Conservation (phyloP, 352 stramenopile genomes). For the Globisporangium cystogenes region DNA sequence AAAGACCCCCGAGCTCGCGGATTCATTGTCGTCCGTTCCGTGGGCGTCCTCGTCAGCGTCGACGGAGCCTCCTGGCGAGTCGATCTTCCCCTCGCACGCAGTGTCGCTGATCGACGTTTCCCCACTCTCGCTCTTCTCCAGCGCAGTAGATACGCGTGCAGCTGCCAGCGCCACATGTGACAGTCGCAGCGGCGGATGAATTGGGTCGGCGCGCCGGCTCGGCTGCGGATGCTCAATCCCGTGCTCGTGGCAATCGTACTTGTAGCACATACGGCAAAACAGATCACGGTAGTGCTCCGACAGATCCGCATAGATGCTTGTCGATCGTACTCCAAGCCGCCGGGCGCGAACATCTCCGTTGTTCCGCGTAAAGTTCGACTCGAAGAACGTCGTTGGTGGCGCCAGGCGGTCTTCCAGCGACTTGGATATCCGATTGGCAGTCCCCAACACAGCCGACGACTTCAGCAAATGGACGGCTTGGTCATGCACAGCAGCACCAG, state of each 20-base stretch:
- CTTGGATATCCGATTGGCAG: constrained; percentile 8
- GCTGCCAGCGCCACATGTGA: constrained; percentile 21
- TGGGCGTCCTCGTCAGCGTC: constrained; percentile 1
- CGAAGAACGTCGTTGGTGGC: constrained; percentile 52
- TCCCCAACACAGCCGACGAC: constrained; percentile 25
- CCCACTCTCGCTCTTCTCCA: background rate
- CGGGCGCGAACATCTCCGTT: constrained; percentile 4
- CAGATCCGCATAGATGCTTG: constrained; percentile 59
- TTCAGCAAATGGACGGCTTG: constrained; percentile 25
- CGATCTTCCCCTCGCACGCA: background rate
- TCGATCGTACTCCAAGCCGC: constrained; percentile 21
- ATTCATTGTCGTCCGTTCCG: constrained; percentile 7
- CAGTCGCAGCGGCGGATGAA: constrained; percentile 43
- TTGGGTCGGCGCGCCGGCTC: constrained; percentile 45
- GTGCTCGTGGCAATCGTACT: constrained; percentile 91
- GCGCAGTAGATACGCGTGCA: background rate
- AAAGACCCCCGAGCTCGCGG: constrained; percentile 6
- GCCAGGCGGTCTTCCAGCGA: constrained; percentile 36
- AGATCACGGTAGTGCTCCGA: constrained; percentile 88
- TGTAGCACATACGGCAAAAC: constrained; percentile 91
- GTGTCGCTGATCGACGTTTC: background rate
- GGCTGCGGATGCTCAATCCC: constrained; percentile 78
- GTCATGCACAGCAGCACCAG: background rate
- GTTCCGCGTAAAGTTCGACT: constrained; percentile 42
- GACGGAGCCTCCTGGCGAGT: background rate